Conservation (phyloP, 208 protist species). For the Leishmania aethiopica region DNA sequence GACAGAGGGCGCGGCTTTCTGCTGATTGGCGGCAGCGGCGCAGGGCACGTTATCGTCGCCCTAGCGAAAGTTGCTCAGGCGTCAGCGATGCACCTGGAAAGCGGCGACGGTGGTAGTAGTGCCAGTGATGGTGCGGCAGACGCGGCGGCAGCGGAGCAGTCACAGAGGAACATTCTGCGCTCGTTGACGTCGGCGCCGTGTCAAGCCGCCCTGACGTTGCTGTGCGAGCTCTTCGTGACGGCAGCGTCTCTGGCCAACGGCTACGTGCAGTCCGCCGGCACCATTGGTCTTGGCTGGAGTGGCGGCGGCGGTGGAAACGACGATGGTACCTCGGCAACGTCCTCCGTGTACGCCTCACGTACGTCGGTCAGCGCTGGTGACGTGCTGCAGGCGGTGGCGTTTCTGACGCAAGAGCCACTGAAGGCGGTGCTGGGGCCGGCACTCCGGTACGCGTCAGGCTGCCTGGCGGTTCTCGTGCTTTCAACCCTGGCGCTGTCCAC, state of each 20-base stretch:
- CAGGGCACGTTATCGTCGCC: conserved; percentile 45
- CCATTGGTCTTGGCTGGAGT: conserved; percentile 11
- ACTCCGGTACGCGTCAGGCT: conserved; percentile 66
- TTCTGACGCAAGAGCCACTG: conserved; percentile 16
- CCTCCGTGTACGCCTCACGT: conserved; percentile 21
- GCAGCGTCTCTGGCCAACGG: conserved; percentile 48
- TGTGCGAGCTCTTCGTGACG: conserved; percentile 50
- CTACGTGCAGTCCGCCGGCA: conserved; percentile 45
- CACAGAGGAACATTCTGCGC: conserved; percentile 14
- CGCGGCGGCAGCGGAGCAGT: conserved; percentile 9
- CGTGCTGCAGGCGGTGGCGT: conserved; percentile 39
- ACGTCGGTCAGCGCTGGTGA: conserved; percentile 33
- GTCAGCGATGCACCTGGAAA: conserved; percentile 6
- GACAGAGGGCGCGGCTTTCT: conserved; percentile 30
- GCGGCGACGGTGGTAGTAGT: background rate
- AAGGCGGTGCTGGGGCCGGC: conserved; percentile 47
- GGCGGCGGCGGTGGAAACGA: conserved; percentile 22
- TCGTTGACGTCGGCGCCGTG: conserved; percentile 37
- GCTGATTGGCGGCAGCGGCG: conserved; percentile 30
- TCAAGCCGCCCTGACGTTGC: conserved; percentile 52
- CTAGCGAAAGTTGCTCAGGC: conserved; percentile 33
- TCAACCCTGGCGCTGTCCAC: conserved; percentile 17
- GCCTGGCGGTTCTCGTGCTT: conserved; percentile 52
- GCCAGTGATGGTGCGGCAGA: conserved; percentile 24
- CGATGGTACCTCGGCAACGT: conserved; percentile 6